Evolutionary conservation across 2,329 filamentous ascomycete species (phyloP).

Genomic region (Cryphonectria radicalis): DNA sequence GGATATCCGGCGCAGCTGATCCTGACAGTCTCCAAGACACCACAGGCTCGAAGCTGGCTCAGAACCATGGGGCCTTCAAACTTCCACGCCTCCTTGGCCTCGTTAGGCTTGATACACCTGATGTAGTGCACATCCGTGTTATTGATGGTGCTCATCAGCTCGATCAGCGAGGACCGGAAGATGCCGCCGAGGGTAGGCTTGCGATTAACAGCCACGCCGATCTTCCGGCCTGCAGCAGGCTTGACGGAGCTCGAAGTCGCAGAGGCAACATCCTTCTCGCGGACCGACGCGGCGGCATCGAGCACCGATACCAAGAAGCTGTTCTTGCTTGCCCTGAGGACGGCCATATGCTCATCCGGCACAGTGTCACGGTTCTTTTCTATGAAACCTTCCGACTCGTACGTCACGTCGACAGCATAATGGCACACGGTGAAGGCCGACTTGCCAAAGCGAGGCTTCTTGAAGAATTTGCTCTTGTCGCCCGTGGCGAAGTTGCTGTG

Average conservation of each 20-base stretch:
- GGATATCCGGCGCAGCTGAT: constrained; percentile 98
- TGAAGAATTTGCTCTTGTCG: constrained; percentile 91
- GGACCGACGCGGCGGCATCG: constrained; percentile 80
- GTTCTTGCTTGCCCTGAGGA: constrained; percentile 83
- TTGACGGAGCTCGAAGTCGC: constrained; percentile 74
- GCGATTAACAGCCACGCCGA: constrained; percentile 88
- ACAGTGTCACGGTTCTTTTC: constrained; percentile 99
- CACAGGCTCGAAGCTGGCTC: constrained; percentile 94
- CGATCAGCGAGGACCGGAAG: constrained; percentile 97
- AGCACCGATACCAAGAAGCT: constrained; percentile 83
- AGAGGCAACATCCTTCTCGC: constrained; percentile 81
- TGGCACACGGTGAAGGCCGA: constrained; percentile 98
- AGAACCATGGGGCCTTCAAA: constrained; percentile 99
- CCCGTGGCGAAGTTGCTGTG: constrained; percentile 89
- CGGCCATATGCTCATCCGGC: constrained; percentile 95
- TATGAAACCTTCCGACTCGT: constrained; percentile 98
- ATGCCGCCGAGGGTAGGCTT: constrained; percentile 98
- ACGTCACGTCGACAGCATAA: constrained; percentile 96
- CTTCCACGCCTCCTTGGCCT: constrained; percentile 94
- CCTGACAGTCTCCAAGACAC: constrained; percentile 96
- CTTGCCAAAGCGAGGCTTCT: constrained; percentile 97
- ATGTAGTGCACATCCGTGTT: constrained; percentile 99
- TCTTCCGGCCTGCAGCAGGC: constrained; percentile 79
- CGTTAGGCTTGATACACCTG: constrained; percentile 98
- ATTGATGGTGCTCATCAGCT: constrained; percentile 97